Percentiles rank a stretch among this genome's conserved stretches.
Conservation (phyloP, 1,284 basidiomycete species). For the Apiotrichum montevideense region DNA sequence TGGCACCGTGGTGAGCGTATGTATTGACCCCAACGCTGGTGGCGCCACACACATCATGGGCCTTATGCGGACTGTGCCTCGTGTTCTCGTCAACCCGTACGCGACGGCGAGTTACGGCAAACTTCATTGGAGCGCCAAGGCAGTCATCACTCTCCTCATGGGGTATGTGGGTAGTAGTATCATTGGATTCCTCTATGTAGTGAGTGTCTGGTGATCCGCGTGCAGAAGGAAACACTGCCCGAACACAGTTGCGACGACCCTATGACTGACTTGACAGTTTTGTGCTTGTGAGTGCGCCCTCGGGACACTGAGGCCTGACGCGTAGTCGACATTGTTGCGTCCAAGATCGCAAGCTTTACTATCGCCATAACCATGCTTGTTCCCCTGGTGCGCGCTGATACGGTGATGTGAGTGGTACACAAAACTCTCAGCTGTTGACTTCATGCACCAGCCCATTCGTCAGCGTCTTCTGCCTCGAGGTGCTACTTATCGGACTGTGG, state of each 20-base stretch:
- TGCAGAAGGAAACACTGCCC: background rate
- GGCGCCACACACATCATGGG: slow-evolving; percentile 41
- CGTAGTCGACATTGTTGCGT: slow-evolving; percentile 42
- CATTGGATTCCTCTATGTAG: slow-evolving; percentile 42
- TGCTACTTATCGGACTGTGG: slow-evolving; percentile 45
- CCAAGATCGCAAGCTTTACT: slow-evolving; percentile 44
- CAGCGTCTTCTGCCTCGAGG: slow-evolving; percentile 40
- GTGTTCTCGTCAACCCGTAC: background rate
- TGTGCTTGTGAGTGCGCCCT: no score
- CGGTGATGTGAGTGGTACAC: slow-evolving; percentile 35
- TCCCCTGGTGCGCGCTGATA: slow-evolving; percentile 39
- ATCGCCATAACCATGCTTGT: slow-evolving; percentile 43
- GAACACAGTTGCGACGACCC: background rate
- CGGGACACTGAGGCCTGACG: background rate
- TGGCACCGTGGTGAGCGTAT: slow-evolving; percentile 40
- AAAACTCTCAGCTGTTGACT: background rate
- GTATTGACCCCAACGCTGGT: slow-evolving; percentile 46
- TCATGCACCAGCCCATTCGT: slow-evolving; percentile 32
- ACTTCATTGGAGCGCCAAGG: slow-evolving; percentile 32
- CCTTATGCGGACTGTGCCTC: slow-evolving; percentile 25
- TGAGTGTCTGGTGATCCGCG: slow-evolving; percentile 22
- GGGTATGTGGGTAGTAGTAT: slow-evolving; percentile 43
- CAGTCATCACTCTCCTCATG: slow-evolving; percentile 32
- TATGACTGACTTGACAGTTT: background rate
- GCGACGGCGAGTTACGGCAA: slow-evolving; percentile 20